Base-by-base conservation (phyloP, 176 grass and related monocot species). In the Aegilops sharonensis region DNA sequence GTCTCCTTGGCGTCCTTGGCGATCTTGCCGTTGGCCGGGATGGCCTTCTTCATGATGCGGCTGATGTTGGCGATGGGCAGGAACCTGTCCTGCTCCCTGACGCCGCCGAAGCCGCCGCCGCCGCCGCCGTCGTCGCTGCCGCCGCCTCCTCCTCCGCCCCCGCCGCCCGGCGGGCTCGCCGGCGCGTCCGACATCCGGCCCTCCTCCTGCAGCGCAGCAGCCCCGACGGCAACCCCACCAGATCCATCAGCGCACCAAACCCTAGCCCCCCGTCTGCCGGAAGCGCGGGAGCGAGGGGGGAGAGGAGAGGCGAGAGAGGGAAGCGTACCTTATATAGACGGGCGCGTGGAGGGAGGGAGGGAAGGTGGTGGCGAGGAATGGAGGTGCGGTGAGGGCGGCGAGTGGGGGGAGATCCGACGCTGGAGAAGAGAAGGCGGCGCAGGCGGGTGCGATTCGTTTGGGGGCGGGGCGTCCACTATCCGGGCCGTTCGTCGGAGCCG, bases 1-100 rank as follows among this genome's bases (percentile, higher is more conserved):
- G 91, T 90, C 86, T 95, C 93, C 84, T 92, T 95, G 52, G 93
- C 84, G 65, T 95, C 93, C 86, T 95, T 95, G 72, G 93, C 93
- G 66, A 95, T 89, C 91, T 95, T 92, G 56, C 88, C 93, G 81
- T 95, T 95, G 21, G 90, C 80, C 20, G 90, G 90, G 84, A 95
- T 86, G 35, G 88, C 93, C 88, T 95, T 95, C 93, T 95, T 95
- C 93, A 92, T 95, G 90, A 95, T 95, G 56, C 93, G 90, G 60
- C 88, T 95, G 84, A 95, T 90, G 84, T 92, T 95, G 64, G 93
- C 90, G 88, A 95, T 91, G 25, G 93, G 93, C 43, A 92, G 90
- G 80, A 92, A 92, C 74, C 90, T 88, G 69, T 95, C 93, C 86
- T 95, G 93, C 88, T 95, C 93, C 79, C 93, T 86, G 39, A 93